Evolutionary conservation across 306 rosid genomes (phyloP), one percentile per base, ranked within the genome.

Genomic region (Gynostemma pentaphyllum): DNA sequence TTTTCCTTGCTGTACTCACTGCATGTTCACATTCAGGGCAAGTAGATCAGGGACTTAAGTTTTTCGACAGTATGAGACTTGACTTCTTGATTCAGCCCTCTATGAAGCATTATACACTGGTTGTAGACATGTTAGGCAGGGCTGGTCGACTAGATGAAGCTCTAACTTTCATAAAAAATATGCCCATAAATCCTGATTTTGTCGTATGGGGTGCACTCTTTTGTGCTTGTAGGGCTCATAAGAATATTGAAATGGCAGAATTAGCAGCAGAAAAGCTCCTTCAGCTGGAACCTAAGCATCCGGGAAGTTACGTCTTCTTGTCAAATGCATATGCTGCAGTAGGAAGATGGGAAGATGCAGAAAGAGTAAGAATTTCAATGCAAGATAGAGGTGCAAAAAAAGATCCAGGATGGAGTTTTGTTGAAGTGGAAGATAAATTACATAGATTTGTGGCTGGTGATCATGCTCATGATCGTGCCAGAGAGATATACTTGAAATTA

Each of bases 331-430:
- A 67, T 39, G 71, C 63, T 52, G 63, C 71, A 9, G 71, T 52
- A 50, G 71, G 71, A 29, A 67, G 71, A 67, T 67, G 71, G 71
- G 71, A 67, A 4, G 71, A 67, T 53, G 71, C 71, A 4, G 71
- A 67, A 63, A 67, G 71, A 52, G 71, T 52, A 19, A 52, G 71
- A 40, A 45, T 52, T 37, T 22, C 39, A 0, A 67, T 67, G 71
- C 49, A 12, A 42, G 37, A 39, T 53, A 30, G 40, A 12, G 71
- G 71, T 23, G 62, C 71, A 7, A 24, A 52, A 7, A 67, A 51
- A 19, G 62, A 52, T 39, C 71, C 71, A 5, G 71, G 71, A 32
- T 67, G 71, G 71, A 67, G 71, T 41, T 67, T 67, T 40, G 27
- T 67, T 9, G 71, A 67, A 67, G 71, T 67, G 40, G 71, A 67